Conservation (phyloP, 179 eudicot genomes). For the Drosera spatulata region DNA sequence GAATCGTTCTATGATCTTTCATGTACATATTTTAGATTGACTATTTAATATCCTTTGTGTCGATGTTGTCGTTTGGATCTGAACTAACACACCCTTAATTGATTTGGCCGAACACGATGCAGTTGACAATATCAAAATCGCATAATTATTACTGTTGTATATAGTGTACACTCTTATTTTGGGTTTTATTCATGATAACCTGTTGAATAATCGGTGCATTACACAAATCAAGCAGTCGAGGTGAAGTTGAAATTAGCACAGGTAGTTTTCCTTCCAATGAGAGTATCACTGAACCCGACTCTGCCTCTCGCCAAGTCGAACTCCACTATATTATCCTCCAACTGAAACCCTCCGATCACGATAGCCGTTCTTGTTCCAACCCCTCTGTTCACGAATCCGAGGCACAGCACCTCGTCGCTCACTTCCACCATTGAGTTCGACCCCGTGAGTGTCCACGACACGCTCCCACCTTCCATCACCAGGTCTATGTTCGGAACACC, state of each 20-base stretch:
- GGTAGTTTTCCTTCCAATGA: constrained; percentile 17
- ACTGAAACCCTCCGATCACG: constrained; percentile 39
- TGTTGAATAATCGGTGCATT: too few species aligned
- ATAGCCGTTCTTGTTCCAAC: constrained; percentile 13
- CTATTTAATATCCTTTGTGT: too few species aligned
- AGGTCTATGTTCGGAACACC: constrained; percentile 10
- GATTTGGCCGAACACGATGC: too few species aligned
- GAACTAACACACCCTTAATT: too few species aligned
- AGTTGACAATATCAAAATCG: too few species aligned
- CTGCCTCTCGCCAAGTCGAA: constrained; percentile 28
- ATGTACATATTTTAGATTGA: too few species aligned
- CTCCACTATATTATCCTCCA: constrained; percentile 40
- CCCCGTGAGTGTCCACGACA: constrained; percentile 24
- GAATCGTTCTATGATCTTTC: too few species aligned
- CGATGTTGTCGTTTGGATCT: too few species aligned
- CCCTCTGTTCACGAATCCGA: constrained; percentile 37
- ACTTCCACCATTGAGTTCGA: constrained; percentile 25
- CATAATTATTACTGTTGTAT: too few species aligned
- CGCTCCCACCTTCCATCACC: constrained; percentile 16
- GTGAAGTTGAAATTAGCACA: constrained; percentile 46
- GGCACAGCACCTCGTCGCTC: constrained; percentile 13
- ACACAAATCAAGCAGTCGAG: constrained; percentile 9
- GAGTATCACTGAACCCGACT: constrained; percentile 27
- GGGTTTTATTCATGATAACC: too few species aligned
- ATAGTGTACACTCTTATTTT: too few species aligned